Evolutionary conservation across 306 rosid genomes (phyloP), one percentile per base, ranked within the genome.

Genomic region (Bauhinia variegata): DNA sequence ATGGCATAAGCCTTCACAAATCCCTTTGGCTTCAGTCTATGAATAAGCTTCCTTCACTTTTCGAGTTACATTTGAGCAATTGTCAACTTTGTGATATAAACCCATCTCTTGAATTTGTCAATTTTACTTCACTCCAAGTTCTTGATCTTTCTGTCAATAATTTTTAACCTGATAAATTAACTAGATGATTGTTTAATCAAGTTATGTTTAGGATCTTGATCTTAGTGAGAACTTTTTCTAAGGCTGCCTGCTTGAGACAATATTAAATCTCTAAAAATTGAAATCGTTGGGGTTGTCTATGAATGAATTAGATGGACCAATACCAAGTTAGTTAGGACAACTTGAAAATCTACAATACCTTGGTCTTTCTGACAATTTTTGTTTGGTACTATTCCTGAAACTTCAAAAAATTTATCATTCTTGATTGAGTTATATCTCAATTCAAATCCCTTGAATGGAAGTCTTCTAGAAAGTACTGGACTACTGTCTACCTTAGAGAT

Each of bases 41-140:
- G 11, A 47, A 32, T 23, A 60, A 4, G 48, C 72, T 80, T 38
- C 77, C 77, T 69, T 70, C 75, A 17, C 86, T 82, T 56, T 19
- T 7, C 4, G 67, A 65, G 58, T 17, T 82, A 15, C 46, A 30
- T 31, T 37, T 82, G 19, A 1, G 19, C 0, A 0, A 0, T 55
- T 82, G 83, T 56, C 3, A n/a, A 3, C 80, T 82, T 37, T 34
- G 53, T 46, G 51, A 50, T 19, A 11, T 82, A 14, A 62, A 67
- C 57, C 75, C 43, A 9, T 41, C 55, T 43, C 63, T 78, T 60
- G 63, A 37, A 6, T 71, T 5, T 36, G 63, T 77, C 12, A 78
- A 82, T 70, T 74, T 77, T 19, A 61, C 75, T 15, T 74, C 83
- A 11, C 83, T 82, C 36, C 1, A 18, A 19, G 72, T 69, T 44